phyloP scores from a whole-genome alignment of 1,284 basidiomycete genomes.

The Xerocomus nothofagi region DNA sequence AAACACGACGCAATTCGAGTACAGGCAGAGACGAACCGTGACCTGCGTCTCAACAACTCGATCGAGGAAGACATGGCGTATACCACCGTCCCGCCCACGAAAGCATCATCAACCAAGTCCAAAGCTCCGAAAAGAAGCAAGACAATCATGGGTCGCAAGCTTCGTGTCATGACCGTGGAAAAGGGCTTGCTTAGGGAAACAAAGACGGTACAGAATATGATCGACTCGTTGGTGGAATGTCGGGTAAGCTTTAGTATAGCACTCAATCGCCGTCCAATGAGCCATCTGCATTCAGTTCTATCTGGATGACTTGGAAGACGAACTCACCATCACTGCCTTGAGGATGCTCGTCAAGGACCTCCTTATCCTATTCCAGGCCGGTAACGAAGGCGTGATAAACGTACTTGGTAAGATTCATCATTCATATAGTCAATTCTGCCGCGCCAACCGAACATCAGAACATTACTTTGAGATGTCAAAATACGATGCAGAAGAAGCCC shows the following conservation, averaged over 20 bases:
- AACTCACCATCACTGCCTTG: conserved; percentile 86
- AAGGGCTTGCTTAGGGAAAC: conserved; percentile 95
- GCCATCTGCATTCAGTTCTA: conserved; percentile 68
- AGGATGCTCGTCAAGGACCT: conserved; percentile 98
- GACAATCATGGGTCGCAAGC: conserved; percentile 77
- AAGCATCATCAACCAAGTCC: conserved; percentile 29
- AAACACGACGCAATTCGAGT: conserved; percentile 93
- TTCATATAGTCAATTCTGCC: not conserved
- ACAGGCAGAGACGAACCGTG: conserved; percentile 86
- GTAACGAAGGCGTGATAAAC: conserved; percentile 98
- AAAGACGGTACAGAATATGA: conserved; percentile 85
- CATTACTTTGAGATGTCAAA: conserved; percentile 99
- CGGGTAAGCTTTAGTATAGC: conserved; percentile 50
- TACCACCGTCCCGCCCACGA: conserved; percentile 28
- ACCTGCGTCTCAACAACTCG: conserved; percentile 64
- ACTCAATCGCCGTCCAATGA: not conserved
- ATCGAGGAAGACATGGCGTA: conserved; percentile 55
- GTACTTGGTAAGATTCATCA: conserved; percentile 66
- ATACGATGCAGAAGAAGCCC: conserved; percentile 83
- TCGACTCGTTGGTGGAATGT: conserved; percentile 86
- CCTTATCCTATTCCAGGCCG: conserved; percentile 92
- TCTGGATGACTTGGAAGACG: conserved; percentile 89
- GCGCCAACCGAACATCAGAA: conserved; percentile 51
- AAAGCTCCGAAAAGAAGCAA: conserved; percentile 59
- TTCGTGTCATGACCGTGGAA: conserved; percentile 92